These are phyloP conservation scores for Chrysanthemum makinoi DNA, from an alignment of 129 eudicot genomes.

Conservation along the genomic window DNA sequence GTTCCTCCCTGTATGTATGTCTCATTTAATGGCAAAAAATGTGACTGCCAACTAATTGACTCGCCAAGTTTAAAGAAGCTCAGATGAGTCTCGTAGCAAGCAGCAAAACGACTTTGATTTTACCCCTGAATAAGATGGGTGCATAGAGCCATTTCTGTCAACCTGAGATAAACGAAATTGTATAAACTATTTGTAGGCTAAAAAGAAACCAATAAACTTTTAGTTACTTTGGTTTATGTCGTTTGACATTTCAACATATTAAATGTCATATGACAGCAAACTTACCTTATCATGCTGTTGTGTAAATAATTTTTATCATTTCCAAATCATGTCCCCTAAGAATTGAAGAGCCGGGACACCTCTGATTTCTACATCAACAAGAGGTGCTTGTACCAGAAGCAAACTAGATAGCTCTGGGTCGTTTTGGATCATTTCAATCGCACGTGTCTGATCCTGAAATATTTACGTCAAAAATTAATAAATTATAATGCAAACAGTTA, in stretches of 20 bases:
- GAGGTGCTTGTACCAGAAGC: constrained; percentile 78
- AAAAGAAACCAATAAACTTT: not conserved
- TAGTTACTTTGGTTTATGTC: not conserved
- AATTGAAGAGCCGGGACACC: constrained; percentile 98
- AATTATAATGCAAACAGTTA: too few species aligned
- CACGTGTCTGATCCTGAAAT: constrained; percentile 87
- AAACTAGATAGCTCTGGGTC: constrained; percentile 75
- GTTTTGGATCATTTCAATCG: constrained; percentile 54
- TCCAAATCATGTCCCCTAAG: constrained; percentile 92
- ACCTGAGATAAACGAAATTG: constrained; percentile 23
- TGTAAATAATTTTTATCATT: constrained; percentile 26
- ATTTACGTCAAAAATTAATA: constrained; percentile 3
- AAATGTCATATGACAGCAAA: not conserved
- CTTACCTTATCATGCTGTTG: constrained; percentile 18
- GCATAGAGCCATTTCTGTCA: constrained; percentile 1
- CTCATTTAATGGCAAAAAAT: constrained; percentile 16
- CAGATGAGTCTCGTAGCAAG: not conserved
- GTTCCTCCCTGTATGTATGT: constrained; percentile 4
- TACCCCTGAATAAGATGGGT: too few species aligned
- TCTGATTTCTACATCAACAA: constrained; percentile 94
- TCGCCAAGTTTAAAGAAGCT: constrained; percentile 2
- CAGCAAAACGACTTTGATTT: not conserved
- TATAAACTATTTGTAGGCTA: not conserved
- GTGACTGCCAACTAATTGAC: constrained; percentile 10
- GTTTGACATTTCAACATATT: not conserved